Evolutionary conservation across 805 yeast species (phyloP).

Genomic region (Yamadazyma laniorum): DNA sequence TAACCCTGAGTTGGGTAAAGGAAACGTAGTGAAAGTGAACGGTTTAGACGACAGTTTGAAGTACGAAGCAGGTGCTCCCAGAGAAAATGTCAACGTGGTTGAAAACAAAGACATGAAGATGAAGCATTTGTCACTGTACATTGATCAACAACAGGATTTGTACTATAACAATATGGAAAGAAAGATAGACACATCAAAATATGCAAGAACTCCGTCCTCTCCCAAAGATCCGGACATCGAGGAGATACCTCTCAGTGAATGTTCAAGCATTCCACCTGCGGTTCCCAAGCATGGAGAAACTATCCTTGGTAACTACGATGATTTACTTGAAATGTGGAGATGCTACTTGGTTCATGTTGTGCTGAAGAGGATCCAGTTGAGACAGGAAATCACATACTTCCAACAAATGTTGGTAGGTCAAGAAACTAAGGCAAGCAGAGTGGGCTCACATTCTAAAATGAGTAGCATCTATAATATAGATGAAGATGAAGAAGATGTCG

Average conservation of each 20-base stretch:
- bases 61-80: conserved; percentile 25
- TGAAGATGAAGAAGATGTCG: conserved; percentile 1
- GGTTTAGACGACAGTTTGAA: conserved; percentile 23
- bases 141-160: conserved; percentile 24
- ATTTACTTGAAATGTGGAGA: conserved; percentile 27
- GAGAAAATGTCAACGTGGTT: conserved; percentile 16
- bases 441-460: conserved; percentile 6
- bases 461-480: conserved; percentile 10
- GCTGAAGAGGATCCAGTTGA: conserved; percentile 35
- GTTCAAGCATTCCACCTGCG: conserved; percentile 20
- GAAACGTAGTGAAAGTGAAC: conserved; percentile 14
- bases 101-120: conserved; percentile 13
- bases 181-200: conserved; percentile 11
- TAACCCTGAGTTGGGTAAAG: conserved; percentile 30
- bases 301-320: conserved; percentile 10
- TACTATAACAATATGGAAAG: conserved; percentile 11
- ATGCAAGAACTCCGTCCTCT: conserved; percentile 5
- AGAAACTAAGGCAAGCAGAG: conserved; percentile 9
- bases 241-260: conserved; percentile 15
- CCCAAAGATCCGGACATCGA: conserved; percentile 5
- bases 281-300: conserved; percentile 27
- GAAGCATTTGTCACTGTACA: conserved; percentile 25
- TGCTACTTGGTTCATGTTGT: conserved; percentile 34
- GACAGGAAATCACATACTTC: conserved; percentile 40
- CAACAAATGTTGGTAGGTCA: conserved; percentile 21